phyloP scores from a whole-genome alignment of 2,329 filamentous ascomycete genomes.

The Nakataea oryzae region DNA sequence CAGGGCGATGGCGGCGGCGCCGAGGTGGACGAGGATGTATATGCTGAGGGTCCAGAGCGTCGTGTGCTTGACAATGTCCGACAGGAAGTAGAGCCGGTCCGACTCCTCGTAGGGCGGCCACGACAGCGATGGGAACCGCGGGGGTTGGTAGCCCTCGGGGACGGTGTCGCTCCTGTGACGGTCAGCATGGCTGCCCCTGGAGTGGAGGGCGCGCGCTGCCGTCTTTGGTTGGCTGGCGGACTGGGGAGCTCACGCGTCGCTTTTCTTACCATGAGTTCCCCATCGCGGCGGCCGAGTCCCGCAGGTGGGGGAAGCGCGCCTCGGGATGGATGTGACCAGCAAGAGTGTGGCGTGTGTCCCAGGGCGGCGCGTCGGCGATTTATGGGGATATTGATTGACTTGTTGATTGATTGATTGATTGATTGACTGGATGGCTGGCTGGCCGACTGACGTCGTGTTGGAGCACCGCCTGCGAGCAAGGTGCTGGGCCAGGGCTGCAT shows the following conservation, averaged over 20 bases:
- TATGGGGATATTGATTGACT: background rate
- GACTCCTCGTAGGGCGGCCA: constrained; percentile 47
- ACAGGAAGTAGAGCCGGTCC: constrained; percentile 59
- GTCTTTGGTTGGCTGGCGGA: background rate
- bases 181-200: background rate
- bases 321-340: background rate
- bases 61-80: constrained; percentile 81
- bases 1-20: constrained; percentile 61
- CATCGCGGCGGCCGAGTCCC: background rate
- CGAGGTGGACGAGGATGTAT: constrained; percentile 64
- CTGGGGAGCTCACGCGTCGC: background rate
- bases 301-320: background rate
- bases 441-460: too few species aligned
- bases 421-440: too few species aligned
- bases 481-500: too few species aligned
- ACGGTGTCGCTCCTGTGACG: constrained; percentile 16
- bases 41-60: constrained; percentile 77
- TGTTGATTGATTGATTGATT: too few species aligned
- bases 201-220: too few species aligned
- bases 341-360: too few species aligned
- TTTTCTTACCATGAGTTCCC: background rate
- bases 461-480: too few species aligned
- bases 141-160: constrained; percentile 52
- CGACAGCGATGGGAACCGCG: constrained; percentile 71
- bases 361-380: background rate